These are phyloP conservation scores for Arthroderma uncinatum DNA, from an alignment of 2,329 filamentous ascomycete species.

Conservation along the genomic window DNA sequence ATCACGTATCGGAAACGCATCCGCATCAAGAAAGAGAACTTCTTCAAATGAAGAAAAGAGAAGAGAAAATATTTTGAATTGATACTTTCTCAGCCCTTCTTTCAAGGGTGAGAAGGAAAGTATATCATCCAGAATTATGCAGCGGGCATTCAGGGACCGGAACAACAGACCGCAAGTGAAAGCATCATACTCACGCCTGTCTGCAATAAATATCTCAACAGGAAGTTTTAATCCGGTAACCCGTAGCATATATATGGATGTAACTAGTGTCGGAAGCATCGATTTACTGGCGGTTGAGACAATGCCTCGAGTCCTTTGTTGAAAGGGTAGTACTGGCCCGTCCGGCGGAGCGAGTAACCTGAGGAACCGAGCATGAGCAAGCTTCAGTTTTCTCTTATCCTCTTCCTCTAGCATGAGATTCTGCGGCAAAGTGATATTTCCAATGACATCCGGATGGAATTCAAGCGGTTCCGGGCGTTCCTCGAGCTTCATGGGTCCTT, in stretches of 20 bases:
- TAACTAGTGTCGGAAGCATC: conserved; percentile 25
- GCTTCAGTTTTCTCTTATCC: conserved; percentile 12
- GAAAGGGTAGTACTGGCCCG: conserved; percentile 11
- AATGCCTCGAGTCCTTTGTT: conserved; percentile 12
- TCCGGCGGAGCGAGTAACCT: conserved; percentile 7
- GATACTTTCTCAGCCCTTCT: conserved; percentile 50
- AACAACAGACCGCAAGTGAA: conserved; percentile 24
- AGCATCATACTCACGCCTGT: conserved; percentile 22
- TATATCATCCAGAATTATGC: conserved; percentile 17
- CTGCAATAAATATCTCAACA: conserved; percentile 28
- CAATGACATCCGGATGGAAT: conserved; percentile 14
- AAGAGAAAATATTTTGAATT: conserved; percentile 48
- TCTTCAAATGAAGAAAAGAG: conserved; percentile 50
- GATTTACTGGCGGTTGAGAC: conserved; percentile 16
- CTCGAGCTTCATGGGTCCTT: conserved; percentile 12
- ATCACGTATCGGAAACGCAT: conserved; percentile 42
- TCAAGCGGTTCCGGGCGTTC: conserved; percentile 12
- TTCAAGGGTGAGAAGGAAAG: conserved; percentile 30
- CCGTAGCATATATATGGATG: conserved; percentile 28
- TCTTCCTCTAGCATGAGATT: conserved; percentile 12
- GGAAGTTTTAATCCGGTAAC: conserved; percentile 26
- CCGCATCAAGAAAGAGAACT: conserved; percentile 49
- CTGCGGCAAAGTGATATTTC: conserved; percentile 12
- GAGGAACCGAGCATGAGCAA: conserved; percentile 14
- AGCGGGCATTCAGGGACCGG: conserved; percentile 25